A percentile compares a stretch with the other conserved stretches of the same genome.
Evolutionary conservation across 371 early-diverging fungal genomes (phyloP).

Genomic region (Haplosporangium sp.): DNA sequence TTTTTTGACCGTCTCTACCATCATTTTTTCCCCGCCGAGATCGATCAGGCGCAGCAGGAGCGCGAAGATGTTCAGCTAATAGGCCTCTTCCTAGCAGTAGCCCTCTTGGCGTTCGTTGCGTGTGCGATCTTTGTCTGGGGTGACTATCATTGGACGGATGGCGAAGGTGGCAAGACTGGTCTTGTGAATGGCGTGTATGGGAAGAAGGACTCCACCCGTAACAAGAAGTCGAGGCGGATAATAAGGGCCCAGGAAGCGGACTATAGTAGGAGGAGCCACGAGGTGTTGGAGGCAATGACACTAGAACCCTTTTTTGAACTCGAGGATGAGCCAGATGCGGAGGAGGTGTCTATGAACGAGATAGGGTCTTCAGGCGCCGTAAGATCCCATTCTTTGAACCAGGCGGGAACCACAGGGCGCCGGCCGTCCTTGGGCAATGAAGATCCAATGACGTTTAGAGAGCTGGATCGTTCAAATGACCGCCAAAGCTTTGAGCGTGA

Average conservation of each 20-base stretch:
- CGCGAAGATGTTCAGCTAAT: conserved; percentile 37
- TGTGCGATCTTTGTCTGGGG: conserved; percentile 50
- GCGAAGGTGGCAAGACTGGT: conserved; percentile 52
- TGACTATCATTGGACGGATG: conserved; percentile 54
- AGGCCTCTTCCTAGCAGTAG: conserved; percentile 34
- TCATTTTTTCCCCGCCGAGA: conserved; percentile 33
- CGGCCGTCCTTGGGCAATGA: no score
- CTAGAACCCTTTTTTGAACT: conserved; percentile 45
- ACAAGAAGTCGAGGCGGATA: neutral
- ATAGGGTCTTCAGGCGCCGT: conserved; percentile 8
- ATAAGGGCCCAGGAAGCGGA: neutral
- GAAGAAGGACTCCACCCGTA: neutral
- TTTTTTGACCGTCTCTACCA: conserved; percentile 49
- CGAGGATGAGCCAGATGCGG: conserved; percentile 46
- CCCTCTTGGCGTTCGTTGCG: conserved; percentile 19
- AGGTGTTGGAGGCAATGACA: conserved; percentile 43
- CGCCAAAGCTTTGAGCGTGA: neutral
- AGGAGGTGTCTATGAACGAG: conserved; percentile 45
- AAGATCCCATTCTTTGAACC: conserved; percentile 4
- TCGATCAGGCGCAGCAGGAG: conserved; percentile 31
- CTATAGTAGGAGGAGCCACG: conserved; percentile 26
- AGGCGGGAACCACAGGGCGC: neutral
- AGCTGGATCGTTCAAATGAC: neutral
- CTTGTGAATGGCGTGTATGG: conserved; percentile 40
- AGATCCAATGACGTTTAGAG: no score